phyloP scores from a whole-genome alignment of 345 rosid genomes.

The Eucalyptus camaldulensis region DNA sequence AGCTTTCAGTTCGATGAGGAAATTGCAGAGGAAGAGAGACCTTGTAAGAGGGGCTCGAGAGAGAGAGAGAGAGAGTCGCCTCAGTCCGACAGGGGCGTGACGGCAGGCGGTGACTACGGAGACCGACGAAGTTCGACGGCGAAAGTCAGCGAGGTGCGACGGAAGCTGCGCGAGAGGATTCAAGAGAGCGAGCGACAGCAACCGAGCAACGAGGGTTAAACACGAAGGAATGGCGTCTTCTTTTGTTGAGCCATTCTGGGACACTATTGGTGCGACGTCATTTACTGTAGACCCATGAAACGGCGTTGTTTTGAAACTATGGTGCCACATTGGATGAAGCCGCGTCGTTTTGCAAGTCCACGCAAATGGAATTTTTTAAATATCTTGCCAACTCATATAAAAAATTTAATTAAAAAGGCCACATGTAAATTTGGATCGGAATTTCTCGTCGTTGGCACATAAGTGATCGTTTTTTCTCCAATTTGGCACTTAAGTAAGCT shows the following conservation, averaged over 20 bases:
- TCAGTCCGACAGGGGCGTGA: neutral
- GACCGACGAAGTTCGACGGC: neutral
- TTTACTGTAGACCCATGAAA: too few species aligned
- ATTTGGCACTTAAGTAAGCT: fast-evolving
- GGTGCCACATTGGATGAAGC: too few species aligned
- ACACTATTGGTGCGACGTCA: neutral
- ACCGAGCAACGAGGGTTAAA: neutral
- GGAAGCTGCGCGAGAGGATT: neutral
- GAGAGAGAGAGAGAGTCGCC: neutral
- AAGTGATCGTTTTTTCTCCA: fast-evolving
- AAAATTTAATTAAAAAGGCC: neutral
- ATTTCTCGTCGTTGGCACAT: fast-evolving
- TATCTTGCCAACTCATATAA: neutral
- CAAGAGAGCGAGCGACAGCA: neutral
- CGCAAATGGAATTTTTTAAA: neutral
- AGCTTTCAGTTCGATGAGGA: neutral
- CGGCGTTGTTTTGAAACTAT: too few species aligned
- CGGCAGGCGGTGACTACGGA: neutral
- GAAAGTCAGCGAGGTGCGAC: neutral
- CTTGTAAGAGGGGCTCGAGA: neutral
- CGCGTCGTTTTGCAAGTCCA: neutral
- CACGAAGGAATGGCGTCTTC: neutral
- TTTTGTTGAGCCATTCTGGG: neutral
- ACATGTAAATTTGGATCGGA: neutral
- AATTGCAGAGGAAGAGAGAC: neutral